Evolutionary conservation across 2,329 filamentous ascomycete species (phyloP), one percentile per base, ranked within the genome.

Genomic region (Ophiostoma pallidulum): DNA sequence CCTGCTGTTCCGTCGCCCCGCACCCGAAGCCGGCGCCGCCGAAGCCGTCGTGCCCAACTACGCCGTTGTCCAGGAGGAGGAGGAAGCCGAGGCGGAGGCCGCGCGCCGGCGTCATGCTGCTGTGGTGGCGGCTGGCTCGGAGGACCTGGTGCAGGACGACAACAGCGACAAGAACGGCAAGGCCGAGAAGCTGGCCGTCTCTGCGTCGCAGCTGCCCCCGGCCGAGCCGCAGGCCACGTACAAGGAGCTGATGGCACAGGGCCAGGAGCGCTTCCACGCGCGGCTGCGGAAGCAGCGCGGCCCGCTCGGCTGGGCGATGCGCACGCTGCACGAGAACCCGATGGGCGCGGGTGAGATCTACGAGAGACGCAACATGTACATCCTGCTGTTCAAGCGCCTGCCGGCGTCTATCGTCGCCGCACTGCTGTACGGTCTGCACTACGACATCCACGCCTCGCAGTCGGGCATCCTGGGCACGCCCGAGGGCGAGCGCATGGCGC

Each of bases 271-370:
- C 39, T 73, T 82, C 57, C 77, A 84, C 60, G 76, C 76, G 19
- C 77, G 77, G 57, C 78, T 91, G 46, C 66, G 76, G 48, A 68
- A 75, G 63, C 73, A 71, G 49, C 67, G 68, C 2, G 83, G 85
- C 22, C 84, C 82, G 43, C 72, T 91, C n/a, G 86, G 80, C 57
- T 90, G 86, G 86, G 86, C 83, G 32, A 86, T 91, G 82, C 83
- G 86, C 56, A 77, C 72, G 43, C 79, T 90, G 18, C 83, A 78
- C 60, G 72, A 84, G 58, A 85, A 89, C 70, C 83, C 78, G 41
- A 76, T 87, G 66, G 82, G 82, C 16, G 63, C 79, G 16, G 86
- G 86, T 45, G 72, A 81, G 58, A 74, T 90, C 54, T 87, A 91
- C 67, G 86, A 91, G 66, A 57, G 73, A 18, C 70, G 80, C 66